Evolutionary conservation across 345 rosid species (phyloP).

Genomic region (Heritiera fomes): DNA sequence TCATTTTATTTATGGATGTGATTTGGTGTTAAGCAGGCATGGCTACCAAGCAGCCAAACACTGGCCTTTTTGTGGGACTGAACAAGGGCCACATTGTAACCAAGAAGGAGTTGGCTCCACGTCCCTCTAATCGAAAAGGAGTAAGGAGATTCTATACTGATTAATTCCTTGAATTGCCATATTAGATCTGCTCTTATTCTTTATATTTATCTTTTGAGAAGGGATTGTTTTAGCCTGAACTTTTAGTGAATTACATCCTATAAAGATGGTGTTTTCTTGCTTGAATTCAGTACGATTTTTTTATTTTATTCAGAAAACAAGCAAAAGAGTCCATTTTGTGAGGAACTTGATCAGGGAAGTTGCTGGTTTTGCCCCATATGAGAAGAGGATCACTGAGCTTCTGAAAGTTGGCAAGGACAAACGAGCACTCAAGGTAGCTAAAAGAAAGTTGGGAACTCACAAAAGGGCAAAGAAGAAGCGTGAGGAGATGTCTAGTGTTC

Average conservation of each 20-base stretch:
- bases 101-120: slow-evolving; percentile 53
- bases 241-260: background rate
- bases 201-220: background rate
- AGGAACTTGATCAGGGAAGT: slow-evolving; percentile 77
- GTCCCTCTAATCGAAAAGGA: slow-evolving; percentile 60
- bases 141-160: slow-evolving; percentile 32
- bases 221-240: background rate
- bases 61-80: slow-evolving; percentile 62
- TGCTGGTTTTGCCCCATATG: slow-evolving; percentile 89
- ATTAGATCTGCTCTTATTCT: background rate
- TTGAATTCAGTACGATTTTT: background rate
- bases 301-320: slow-evolving; percentile 52
- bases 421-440: slow-evolving; percentile 83
- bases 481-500: slow-evolving; percentile 81
- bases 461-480: slow-evolving; percentile 93
- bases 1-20: background rate
- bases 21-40: slow-evolving; percentile 33
- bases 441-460: slow-evolving; percentile 88
- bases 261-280: background rate
- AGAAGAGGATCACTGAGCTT: slow-evolving; percentile 88
- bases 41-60: slow-evolving; percentile 58
- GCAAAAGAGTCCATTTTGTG: slow-evolving; percentile 78
- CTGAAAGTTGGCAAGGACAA: slow-evolving; percentile 90
- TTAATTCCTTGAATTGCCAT: background rate
- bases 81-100: slow-evolving; percentile 71